Evolutionary conservation across 1,139 yeast genomes (phyloP), one percentile per base, ranked within the genome.

Genomic region (Taphrina betulina): DNA sequence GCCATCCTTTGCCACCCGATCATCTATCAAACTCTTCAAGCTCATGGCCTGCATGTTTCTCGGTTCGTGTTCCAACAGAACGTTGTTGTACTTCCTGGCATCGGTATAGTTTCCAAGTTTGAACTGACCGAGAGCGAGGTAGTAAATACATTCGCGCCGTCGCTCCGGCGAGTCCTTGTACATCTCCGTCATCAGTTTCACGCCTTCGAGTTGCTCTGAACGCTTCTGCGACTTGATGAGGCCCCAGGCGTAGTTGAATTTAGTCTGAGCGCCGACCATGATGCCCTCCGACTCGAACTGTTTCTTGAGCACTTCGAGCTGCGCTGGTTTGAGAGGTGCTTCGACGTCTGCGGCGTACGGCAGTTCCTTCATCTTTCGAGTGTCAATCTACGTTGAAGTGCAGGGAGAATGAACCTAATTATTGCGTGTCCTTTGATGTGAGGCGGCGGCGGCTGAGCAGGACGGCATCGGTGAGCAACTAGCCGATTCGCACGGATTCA

Each of bases 241-340:
- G 1, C 95, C 98, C 98, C 99, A 94, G 0, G 96, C 95, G 65
- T 86, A 87, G 70, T 92, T 94, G 76, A 94, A 94, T 59, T 82
- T 79, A 2, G 96, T 84, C 68, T 88, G 96, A 0, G 87, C 77
- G 0, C 89, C 77, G 0, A 88, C 90, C 51, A 78, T 74, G 7
- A 94, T 95, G 37, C 85, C 83, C 68, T 94, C 98, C 1, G 84
- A 75, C 33, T 82, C 79, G 44, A 88, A 87, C 64, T 90, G 96
- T 64, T 83, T 79, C 60, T 80, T 81, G 38, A 92, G 77, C 2
- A 89, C 78, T 16, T 79, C 82, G 46, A 94, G 75, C 67, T 92
- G 95, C 59, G 83, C 85, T 2, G 79, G 76, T 1, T 90, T 76
- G 38, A 92, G 78, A 0, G 96, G 86, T 44, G 59, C 38, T n/a